phyloP scores from a whole-genome alignment of 1,284 basidiomycete genomes.

The Boletus sp. region DNA sequence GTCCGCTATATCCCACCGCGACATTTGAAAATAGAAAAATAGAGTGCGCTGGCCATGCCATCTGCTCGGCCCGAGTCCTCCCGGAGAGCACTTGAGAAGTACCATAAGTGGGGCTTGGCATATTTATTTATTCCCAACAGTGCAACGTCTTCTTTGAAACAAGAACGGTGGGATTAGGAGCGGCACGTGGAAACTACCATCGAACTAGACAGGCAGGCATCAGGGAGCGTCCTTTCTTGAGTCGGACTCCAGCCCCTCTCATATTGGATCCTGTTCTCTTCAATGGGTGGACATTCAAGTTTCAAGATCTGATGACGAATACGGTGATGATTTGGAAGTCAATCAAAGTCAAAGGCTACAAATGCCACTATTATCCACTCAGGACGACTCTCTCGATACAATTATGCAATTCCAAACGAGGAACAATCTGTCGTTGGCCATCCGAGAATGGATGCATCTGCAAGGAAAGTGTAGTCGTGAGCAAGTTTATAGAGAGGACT shows the following conservation, averaged over 20 bases:
- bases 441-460: too few species aligned
- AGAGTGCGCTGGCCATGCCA: constrained; percentile 13
- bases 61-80: background rate
- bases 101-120: constrained; percentile 30
- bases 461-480: too few species aligned
- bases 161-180: constrained; percentile 26
- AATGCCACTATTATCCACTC: background rate
- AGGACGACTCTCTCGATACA: constrained; percentile 28
- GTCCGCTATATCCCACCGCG: constrained; percentile 33
- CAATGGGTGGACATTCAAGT: constrained; percentile 26
- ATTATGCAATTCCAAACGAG: constrained; percentile 20
- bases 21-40: constrained; percentile 33
- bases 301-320: too few species aligned
- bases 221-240: constrained; percentile 15
- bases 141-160: constrained; percentile 11
- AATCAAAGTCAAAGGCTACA: too few species aligned
- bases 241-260: constrained; percentile 15
- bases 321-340: too few species aligned
- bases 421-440: too few species aligned
- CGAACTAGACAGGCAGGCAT: constrained; percentile 28
- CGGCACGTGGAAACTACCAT: constrained; percentile 30
- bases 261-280: constrained; percentile 24
- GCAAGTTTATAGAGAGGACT: too few species aligned
- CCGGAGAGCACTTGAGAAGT: constrained; percentile 23
- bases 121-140: too few species aligned